phyloP scores from a whole-genome alignment of 257 asterid genomes.

The Nicotiana obtusifolia region DNA sequence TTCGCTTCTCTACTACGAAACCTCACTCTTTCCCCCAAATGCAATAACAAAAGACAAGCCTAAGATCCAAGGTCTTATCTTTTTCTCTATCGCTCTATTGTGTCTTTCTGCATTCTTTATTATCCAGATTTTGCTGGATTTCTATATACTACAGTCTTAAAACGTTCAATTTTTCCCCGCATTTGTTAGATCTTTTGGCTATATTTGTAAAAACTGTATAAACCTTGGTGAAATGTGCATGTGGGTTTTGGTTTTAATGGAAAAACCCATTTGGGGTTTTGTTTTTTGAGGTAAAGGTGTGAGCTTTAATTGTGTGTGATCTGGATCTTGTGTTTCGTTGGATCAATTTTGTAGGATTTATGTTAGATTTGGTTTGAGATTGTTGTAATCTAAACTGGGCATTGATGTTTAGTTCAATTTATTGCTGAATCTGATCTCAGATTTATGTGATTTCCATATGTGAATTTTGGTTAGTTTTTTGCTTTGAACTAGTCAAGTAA shows the following conservation, averaged over 20 bases:
- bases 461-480: background rate
- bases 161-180: background rate
- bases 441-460: background rate
- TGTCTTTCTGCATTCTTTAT: background rate
- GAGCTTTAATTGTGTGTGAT: constrained; percentile 13
- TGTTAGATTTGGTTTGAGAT: constrained; percentile 3
- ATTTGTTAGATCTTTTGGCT: background rate
- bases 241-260: background rate
- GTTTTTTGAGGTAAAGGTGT: constrained; percentile 9
- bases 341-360: background rate
- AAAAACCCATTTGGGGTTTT: constrained; percentile 13
- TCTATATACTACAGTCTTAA: background rate
- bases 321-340: constrained; percentile 16
- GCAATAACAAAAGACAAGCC: background rate
- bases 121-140: background rate
- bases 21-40: background rate
- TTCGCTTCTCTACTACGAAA: background rate
- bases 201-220: too few relatives aligned
- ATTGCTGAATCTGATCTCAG: constrained; percentile 2
- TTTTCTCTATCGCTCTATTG: background rate
- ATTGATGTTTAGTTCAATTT: background rate
- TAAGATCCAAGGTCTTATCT: constrained; percentile 3
- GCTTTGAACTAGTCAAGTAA: background rate
- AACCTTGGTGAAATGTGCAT: background rate
- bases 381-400: constrained; percentile 1